Evolutionary conservation across 345 rosid genomes (phyloP).

Genomic region (Eucalyptus pauciflora): DNA sequence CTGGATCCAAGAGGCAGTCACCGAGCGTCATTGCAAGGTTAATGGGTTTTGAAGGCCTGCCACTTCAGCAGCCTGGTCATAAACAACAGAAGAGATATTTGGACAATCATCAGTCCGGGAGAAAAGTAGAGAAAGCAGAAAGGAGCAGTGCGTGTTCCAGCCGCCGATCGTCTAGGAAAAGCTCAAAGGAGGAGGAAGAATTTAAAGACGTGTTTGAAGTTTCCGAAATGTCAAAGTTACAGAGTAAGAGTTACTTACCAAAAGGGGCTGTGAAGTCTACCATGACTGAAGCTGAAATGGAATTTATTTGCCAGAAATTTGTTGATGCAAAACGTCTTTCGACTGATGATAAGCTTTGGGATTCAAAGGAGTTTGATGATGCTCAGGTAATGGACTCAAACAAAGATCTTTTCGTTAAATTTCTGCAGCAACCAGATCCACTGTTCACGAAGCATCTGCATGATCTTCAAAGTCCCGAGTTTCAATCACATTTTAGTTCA

Average conservation of each 20-base stretch:
- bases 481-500: constrained; percentile 15
- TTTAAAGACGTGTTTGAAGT: constrained; percentile 98
- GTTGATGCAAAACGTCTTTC: constrained; percentile 73
- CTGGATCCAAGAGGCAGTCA: constrained; percentile 55
- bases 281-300: constrained; percentile 59
- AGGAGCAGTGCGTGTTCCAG: constrained; percentile 28
- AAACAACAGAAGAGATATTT: constrained; percentile 27
- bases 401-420: constrained; percentile 64
- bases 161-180: constrained; percentile 43
- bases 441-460: constrained; percentile 71
- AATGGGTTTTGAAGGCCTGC: constrained; percentile 93
- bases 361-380: constrained; percentile 70
- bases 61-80: constrained; percentile 36
- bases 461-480: constrained; percentile 39
- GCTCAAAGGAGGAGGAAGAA: constrained; percentile 68
- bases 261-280: constrained; percentile 15
- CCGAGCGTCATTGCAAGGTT: constrained; percentile 81
- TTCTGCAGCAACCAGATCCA: constrained; percentile 85
- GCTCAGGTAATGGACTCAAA: constrained; percentile 71
- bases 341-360: constrained; percentile 54
- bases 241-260: constrained; percentile 16
- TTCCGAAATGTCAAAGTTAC: constrained; percentile 45
- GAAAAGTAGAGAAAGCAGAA: constrained; percentile 13
- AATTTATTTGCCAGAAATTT: constrained; percentile 61
- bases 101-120: constrained; percentile 15